Conservation (phyloP, 495 filamentous ascomycete species). For the Lindgomyces ingoldianus region DNA sequence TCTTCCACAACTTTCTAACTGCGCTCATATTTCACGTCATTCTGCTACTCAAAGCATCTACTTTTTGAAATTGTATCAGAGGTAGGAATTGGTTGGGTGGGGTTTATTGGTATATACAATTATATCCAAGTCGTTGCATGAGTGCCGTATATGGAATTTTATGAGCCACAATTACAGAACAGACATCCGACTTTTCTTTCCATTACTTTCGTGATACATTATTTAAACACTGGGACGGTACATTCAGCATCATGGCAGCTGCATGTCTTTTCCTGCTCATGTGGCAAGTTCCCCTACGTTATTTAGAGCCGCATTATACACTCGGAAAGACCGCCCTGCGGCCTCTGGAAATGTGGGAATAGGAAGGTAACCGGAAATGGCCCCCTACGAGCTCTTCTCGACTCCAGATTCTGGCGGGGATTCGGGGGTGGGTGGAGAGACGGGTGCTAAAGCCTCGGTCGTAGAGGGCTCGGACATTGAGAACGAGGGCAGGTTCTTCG, state of each 20-base stretch:
- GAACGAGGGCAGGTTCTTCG: background rate
- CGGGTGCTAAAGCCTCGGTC: background rate
- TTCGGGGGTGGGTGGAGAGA: too few relatives aligned
- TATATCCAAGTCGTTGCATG: too few relatives aligned
- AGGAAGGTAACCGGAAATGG: too few relatives aligned
- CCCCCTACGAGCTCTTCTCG: background rate
- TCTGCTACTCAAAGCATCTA: too few relatives aligned
- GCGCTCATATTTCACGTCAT: too few relatives aligned
- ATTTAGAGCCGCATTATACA: too few relatives aligned
- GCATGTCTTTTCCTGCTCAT: too few relatives aligned
- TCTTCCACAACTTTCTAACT: background rate
- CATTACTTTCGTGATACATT: background rate
- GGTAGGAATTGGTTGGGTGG: background rate
- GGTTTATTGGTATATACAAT: conserved; percentile 8
- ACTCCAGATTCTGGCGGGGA: background rate
- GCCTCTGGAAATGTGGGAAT: background rate
- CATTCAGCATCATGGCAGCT: too few relatives aligned
- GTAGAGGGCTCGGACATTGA: background rate
- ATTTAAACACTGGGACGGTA: background rate
- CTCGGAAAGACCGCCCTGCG: background rate
- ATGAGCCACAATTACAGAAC: background rate
- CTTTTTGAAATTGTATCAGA: too few relatives aligned
- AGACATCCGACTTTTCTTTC: background rate
- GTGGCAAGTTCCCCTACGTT: too few relatives aligned
- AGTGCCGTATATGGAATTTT: too few relatives aligned